Evolutionary conservation across 306 rosid genomes (phyloP).

Genomic region (Erythrophleum fordii): DNA sequence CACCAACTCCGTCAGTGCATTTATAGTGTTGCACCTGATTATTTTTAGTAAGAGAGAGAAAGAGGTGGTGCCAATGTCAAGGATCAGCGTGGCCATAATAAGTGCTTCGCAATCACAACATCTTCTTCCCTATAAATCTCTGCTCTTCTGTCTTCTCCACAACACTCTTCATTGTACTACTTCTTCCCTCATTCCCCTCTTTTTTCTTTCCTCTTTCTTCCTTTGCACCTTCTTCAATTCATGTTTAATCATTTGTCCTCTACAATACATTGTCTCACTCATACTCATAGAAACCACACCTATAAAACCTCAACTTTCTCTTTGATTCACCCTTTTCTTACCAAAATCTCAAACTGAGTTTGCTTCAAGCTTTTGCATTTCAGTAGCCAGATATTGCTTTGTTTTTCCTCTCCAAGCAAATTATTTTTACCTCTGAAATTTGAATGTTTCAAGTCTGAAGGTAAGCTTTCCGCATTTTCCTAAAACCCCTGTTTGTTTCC

Average conservation of each 20-base stretch:
- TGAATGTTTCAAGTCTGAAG: too few species aligned
- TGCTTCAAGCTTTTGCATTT: background rate
- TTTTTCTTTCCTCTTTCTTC: background rate
- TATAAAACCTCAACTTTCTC: background rate
- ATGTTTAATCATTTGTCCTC: background rate
- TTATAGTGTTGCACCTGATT: conserved; percentile 36
- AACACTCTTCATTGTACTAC: conserved; percentile 35
- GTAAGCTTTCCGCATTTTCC: background rate
- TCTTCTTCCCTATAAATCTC: conserved; percentile 56
- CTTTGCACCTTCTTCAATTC: background rate
- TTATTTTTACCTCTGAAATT: too few species aligned
- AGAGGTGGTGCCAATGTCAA: background rate
- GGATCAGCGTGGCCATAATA: conserved; percentile 55
- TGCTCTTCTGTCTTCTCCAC: background rate
- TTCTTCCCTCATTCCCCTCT: background rate
- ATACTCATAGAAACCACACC: background rate
- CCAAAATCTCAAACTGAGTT: background rate
- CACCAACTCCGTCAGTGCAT: conserved; percentile 56
- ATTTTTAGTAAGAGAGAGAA: conserved; percentile 19
- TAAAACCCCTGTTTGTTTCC: background rate
- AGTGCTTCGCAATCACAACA: conserved; percentile 52
- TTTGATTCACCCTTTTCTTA: background rate
- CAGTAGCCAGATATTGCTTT: too few species aligned
- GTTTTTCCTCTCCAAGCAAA: too few species aligned
- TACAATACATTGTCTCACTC: background rate